Evolutionary conservation across 2,329 filamentous ascomycete genomes (phyloP).

Genomic region (Huntiella decipiens): DNA sequence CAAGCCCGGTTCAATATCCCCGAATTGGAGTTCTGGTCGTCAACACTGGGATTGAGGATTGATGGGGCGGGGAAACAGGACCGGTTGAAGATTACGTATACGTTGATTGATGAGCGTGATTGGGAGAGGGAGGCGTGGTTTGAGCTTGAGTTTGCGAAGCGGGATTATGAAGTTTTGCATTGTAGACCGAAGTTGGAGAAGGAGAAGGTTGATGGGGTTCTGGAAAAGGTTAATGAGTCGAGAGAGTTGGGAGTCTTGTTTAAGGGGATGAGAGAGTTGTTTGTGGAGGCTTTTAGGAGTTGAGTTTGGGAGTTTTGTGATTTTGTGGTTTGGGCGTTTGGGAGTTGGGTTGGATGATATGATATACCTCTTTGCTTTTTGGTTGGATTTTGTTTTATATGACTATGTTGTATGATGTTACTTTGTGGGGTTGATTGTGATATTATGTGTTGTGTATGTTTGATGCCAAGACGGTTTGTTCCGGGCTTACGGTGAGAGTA

Average conservation of each 20-base stretch:
- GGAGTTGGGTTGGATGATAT: constrained; percentile 91
- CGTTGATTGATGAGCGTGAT: constrained; percentile 67
- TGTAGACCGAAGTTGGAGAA: constrained; percentile 66
- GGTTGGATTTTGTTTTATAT: no score
- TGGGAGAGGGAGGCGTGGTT: constrained; percentile 88
- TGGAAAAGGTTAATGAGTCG: constrained; percentile 66
- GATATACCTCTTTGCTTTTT: constrained; percentile 86
- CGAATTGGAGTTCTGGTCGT: constrained; percentile 91
- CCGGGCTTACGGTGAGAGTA: no score
- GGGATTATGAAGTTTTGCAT: constrained; percentile 71
- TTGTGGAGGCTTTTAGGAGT: constrained; percentile 44
- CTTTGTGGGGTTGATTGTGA: no score
- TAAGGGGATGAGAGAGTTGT: constrained; percentile 68
- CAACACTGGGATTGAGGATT: constrained; percentile 71
- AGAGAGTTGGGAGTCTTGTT: constrained; percentile 52
- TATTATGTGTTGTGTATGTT: no score
- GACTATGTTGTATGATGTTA: no score
- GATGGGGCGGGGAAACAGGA: constrained; percentile 75
- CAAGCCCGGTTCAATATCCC: constrained; percentile 81
- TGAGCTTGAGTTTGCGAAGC: constrained; percentile 61
- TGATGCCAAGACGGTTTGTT: no score
- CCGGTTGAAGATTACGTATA: constrained; percentile 75
- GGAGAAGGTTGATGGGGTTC: constrained; percentile 56
- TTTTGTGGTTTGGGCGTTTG: constrained; percentile 27
- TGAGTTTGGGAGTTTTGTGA: constrained; percentile 2